These are phyloP conservation scores for Cardamine resedifolia DNA, from an alignment of 345 rosid genomes.

Conservation along the genomic window DNA sequence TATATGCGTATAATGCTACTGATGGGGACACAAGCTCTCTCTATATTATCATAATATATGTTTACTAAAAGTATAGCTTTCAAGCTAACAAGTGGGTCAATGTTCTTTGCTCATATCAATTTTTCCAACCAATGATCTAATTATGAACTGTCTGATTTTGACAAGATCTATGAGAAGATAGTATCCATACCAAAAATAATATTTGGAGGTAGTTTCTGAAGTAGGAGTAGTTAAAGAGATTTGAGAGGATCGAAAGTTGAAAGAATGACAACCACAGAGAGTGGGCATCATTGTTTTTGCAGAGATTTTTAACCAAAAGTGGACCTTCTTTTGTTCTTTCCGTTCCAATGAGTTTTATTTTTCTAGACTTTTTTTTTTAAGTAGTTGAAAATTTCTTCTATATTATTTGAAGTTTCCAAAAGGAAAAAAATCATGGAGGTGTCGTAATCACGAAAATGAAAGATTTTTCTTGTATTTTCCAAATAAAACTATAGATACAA, in stretches of 20 bases:
- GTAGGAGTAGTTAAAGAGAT: slow-evolving; percentile 22
- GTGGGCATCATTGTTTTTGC: slow-evolving; percentile 33
- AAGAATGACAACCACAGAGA: slow-evolving; percentile 34
- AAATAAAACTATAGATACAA: not conserved
- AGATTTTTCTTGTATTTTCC: not conserved
- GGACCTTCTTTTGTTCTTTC: slow-evolving; percentile 37
- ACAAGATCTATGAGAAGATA: slow-evolving; percentile 35
- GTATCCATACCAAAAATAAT: slow-evolving; percentile 27
- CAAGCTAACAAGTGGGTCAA: slow-evolving; percentile 32
- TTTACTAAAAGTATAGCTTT: slow-evolving; percentile 24
- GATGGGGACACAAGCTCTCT: slow-evolving; percentile 19
- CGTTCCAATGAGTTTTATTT: not conserved
- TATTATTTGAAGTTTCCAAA: not conserved
- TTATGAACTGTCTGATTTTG: slow-evolving; percentile 40
- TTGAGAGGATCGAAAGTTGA: slow-evolving; percentile 21
- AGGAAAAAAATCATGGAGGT: not conserved
- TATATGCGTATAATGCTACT: slow-evolving; percentile 8
- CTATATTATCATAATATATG: not conserved
- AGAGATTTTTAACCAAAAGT: slow-evolving; percentile 34
- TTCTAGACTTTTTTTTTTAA: not conserved
- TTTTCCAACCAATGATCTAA: slow-evolving; percentile 29
- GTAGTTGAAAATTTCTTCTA: not conserved
- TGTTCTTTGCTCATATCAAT: slow-evolving; percentile 26
- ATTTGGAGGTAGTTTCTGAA: slow-evolving; percentile 6
- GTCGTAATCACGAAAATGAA: slow-evolving; percentile 5